phyloP scores from a whole-genome alignment of 2,329 filamentous ascomycete genomes.

The Clonostachys rhizophaga region DNA sequence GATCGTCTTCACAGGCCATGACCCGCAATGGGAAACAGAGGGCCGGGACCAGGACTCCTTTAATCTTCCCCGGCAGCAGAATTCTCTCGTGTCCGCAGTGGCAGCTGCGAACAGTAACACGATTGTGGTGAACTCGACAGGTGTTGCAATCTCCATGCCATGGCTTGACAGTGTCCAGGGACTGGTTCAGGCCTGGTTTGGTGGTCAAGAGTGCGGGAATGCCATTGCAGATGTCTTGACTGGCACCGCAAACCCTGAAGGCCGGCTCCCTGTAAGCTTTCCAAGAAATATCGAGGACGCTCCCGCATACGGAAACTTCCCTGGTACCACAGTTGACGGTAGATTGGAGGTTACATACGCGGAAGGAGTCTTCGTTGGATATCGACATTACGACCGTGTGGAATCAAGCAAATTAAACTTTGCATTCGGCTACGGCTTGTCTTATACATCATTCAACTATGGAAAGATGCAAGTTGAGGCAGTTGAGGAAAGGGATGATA shows the following conservation, averaged over 20 bases:
- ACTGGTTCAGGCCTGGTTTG: conserved; percentile 63
- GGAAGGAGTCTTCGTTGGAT: conserved; percentile 64
- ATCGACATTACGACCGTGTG: conserved; percentile 59
- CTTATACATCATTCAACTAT: conserved; percentile 58
- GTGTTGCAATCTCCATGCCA: conserved; percentile 53
- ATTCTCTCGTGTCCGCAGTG: conserved; percentile 52
- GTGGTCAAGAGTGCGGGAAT: conserved; percentile 64
- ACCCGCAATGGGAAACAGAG: conserved; percentile 41
- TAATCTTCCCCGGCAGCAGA: conserved; percentile 55
- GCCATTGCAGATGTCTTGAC: conserved; percentile 62
- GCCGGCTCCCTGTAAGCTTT: conserved; percentile 59
- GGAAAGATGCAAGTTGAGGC: conserved; percentile 34
- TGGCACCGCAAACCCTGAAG: conserved; percentile 58
- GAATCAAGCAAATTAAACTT: conserved; percentile 50
- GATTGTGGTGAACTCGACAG: conserved; percentile 59
- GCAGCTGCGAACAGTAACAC: conserved; percentile 52
- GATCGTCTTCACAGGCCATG: conserved; percentile 50
- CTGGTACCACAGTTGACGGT: conserved; percentile 28
- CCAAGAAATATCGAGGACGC: conserved; percentile 54
- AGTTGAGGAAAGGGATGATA: conserved; percentile 40
- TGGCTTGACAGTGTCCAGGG: conserved; percentile 49
- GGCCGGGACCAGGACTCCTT: conserved; percentile 66
- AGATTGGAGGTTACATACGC: conserved; percentile 47
- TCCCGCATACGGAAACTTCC: conserved; percentile 58
- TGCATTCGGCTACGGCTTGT: conserved; percentile 62